Evolutionary conservation across 202 grass and related monocot species (phyloP).

Genomic region (Elaeis oleifera): DNA sequence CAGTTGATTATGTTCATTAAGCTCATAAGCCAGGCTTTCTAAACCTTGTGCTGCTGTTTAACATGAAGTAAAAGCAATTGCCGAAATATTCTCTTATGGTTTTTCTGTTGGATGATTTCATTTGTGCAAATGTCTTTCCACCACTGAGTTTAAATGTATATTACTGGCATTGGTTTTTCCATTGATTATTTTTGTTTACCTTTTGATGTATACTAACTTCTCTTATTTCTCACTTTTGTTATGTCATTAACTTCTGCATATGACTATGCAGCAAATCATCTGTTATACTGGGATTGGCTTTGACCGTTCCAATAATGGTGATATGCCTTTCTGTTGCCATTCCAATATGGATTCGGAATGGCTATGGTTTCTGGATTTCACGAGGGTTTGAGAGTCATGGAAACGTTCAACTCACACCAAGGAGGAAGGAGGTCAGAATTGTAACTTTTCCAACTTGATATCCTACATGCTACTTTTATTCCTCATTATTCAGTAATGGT

Average conservation of each 20-base stretch:
- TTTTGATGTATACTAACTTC: conserved; percentile 7
- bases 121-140: no score
- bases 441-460: no score
- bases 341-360: conserved; percentile 84
- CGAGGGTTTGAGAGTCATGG: conserved; percentile 58
- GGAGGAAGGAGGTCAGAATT: conserved; percentile 61
- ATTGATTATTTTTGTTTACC: neutral
- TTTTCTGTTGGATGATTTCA: no score
- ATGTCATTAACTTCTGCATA: conserved; percentile 16
- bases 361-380: conserved; percentile 72
- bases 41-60: no score
- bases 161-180: no score
- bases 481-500: no score
- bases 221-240: conserved; percentile 22
- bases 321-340: conserved; percentile 83
- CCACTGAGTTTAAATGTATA: no score
- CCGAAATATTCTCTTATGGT: no score
- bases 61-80: no score
- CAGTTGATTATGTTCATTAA: no score
- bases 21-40: no score
- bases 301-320: conserved; percentile 88
- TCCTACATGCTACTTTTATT: no score
- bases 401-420: conserved; percentile 45
- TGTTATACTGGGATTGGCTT: conserved; percentile 92
- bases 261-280: conserved; percentile 85